phyloP scores from a whole-genome alignment of 805 yeast species.

The Suhomyces canberraensis region DNA sequence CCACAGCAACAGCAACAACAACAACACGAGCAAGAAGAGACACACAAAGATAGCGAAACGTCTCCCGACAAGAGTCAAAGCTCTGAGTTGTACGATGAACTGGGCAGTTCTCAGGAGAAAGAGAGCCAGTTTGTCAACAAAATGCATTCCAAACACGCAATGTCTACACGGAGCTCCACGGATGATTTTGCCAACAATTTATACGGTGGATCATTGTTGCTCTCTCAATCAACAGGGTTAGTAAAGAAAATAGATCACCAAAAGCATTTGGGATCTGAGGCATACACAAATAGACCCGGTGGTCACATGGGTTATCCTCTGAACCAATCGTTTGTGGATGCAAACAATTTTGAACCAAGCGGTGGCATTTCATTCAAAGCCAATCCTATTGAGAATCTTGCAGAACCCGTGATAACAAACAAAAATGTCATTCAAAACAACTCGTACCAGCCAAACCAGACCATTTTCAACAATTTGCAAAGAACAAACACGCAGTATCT shows the following conservation, averaged over 20 bases:
- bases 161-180: constrained; percentile 20
- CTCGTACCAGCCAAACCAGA: constrained; percentile 42
- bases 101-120: not conserved
- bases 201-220: constrained; percentile 41
- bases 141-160: not conserved
- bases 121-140: not conserved
- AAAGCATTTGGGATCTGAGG: constrained; percentile 8
- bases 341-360: constrained; percentile 15
- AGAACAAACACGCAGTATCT: constrained; percentile 37
- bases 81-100: not conserved
- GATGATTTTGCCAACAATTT: constrained; percentile 29
- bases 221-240: constrained; percentile 43
- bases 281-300: constrained; percentile 4
- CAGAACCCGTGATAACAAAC: constrained; percentile 32
- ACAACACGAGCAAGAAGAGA: not conserved
- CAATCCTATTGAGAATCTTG: constrained; percentile 23
- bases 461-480: constrained; percentile 40
- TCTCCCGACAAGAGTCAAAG: not conserved
- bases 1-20: not conserved
- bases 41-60: not conserved
- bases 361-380: constrained; percentile 35
- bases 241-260: constrained; percentile 30
- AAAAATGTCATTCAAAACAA: constrained; percentile 30
- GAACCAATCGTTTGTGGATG: constrained; percentile 6
- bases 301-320: constrained; percentile 5